Base-by-base conservation (phyloP, 306 rosid genomes). In the Glycyrrhiza uralensis region DNA sequence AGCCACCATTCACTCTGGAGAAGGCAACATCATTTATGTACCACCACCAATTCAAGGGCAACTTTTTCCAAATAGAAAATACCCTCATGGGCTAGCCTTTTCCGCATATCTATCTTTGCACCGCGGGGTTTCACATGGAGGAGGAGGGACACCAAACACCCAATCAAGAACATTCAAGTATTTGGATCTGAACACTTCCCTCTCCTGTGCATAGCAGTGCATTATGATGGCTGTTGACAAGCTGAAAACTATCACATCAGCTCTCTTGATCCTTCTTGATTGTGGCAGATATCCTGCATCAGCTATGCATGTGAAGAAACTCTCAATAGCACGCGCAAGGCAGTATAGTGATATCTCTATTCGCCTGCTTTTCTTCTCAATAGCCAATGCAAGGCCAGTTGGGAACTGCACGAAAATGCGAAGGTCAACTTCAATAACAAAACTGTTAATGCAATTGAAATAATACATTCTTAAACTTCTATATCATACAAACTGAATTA, bases 141-240 rank as follows among this genome's bases (percentile, higher is more conserved):
- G 88, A 79, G 97, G 93, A 26, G 99, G 99, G 4, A 91, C 77
- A 4, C 99, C 99, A 38, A 94, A 94, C 29, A 94, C 99, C 99
- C 99, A 94, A 74, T 94, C 97, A 12, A 94, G 97, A 70, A 89
- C 97, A 49, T 89, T 94, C 81, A 95, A 78, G 64, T 89, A 94
- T 73, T 91, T 94, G 78, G 97, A 94, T 81, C 87, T 85, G 78
- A 94, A 91, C 18, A 91, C 99, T n/a, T 91, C 96, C 73, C 99
- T 85, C 79, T 95, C 99, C 66, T 86, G 85, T 23, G 96, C 93
- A 60, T 89, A 95, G 76, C 97, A 91, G 66, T 94, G 99, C 99
- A 91, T 94, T 86, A 94, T 94, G 82, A 94, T 89, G 79, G 96
- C 97, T 1, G 96, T 91, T 42, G 99, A 91, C 80, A 89, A 51